Evolutionary conservation across 2,329 filamentous ascomycete genomes (phyloP).

Genomic region (Aspergillus clavatus): DNA sequence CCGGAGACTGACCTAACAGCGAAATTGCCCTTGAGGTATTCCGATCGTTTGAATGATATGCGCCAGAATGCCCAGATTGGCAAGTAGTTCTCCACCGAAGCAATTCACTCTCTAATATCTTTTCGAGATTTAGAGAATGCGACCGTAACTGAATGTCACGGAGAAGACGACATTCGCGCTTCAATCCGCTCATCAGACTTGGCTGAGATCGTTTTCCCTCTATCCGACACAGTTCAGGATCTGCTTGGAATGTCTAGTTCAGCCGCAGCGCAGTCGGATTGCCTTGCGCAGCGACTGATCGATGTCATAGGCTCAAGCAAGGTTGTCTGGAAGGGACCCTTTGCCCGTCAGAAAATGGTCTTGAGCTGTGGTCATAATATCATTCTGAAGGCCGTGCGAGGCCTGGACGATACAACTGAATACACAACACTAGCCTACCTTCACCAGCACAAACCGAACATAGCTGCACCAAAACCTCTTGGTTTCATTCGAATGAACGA

Average conservation of each 20-base stretch:
- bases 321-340: constrained; percentile 19
- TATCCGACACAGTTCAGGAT: too few relatives aligned
- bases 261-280: constrained; percentile 2
- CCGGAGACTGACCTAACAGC: constrained; percentile 20
- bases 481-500: constrained; percentile 16
- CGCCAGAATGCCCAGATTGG: too few relatives aligned
- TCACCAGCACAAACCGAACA: constrained; percentile 12
- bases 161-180: too few relatives aligned
- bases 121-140: too few relatives aligned
- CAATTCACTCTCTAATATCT: too few relatives aligned
- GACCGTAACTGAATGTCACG: too few relatives aligned
- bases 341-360: constrained; percentile 17
- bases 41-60: constrained; percentile 15
- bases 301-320: constrained; percentile 15
- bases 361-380: constrained; percentile 16
- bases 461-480: constrained; percentile 17
- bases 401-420: constrained; percentile 20
- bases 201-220: too few relatives aligned
- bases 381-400: constrained; percentile 19
- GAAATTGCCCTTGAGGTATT: constrained; percentile 17
- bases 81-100: too few relatives aligned
- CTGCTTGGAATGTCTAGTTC: too few relatives aligned
- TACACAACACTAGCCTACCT: constrained; percentile 25
- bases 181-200: too few relatives aligned
- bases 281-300: constrained; percentile 11